Conservation (phyloP, 257 asterid genomes). For the Capsicum chinense region DNA sequence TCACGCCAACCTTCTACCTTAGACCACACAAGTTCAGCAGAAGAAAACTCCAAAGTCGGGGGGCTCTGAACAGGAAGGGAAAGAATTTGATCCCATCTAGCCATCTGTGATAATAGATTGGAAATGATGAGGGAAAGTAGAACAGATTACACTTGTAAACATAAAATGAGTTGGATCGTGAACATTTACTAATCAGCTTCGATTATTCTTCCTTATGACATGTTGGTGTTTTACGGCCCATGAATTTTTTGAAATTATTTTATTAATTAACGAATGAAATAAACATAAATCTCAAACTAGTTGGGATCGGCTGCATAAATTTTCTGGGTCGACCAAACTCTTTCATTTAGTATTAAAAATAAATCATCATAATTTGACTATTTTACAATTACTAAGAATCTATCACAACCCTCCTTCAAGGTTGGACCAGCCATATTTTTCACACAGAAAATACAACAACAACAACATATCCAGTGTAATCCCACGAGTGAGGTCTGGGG, state of each 20-base stretch:
- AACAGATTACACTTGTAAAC: not conserved
- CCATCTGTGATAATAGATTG: constrained; percentile 66
- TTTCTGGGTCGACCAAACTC: not conserved
- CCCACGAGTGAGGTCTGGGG: not conserved
- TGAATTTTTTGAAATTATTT: not conserved
- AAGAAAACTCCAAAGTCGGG: constrained; percentile 78
- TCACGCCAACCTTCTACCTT: constrained; percentile 95
- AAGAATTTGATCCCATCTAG: constrained; percentile 96
- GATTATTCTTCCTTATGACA: not conserved
- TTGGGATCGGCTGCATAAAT: not conserved
- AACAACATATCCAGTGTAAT: not conserved
- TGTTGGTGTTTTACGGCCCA: not conserved
- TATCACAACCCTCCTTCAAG: not conserved
- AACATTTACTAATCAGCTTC: not conserved
- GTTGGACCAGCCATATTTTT: not conserved
- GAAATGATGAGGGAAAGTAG: constrained; percentile 5
- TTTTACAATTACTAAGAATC: not conserved
- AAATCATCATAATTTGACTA: not conserved
- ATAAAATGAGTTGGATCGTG: not conserved
- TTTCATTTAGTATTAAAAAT: not conserved
- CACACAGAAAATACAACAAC: not conserved
- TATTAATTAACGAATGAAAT: not conserved
- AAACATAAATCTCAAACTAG: not conserved
- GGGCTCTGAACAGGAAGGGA: constrained; percentile 96
- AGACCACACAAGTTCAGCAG: constrained; percentile 92